A percentile compares a stretch with the other conserved stretches of the same genome.
phyloP scores from a whole-genome alignment of 306 rosid genomes.

The Fragaria vesca region DNA sequence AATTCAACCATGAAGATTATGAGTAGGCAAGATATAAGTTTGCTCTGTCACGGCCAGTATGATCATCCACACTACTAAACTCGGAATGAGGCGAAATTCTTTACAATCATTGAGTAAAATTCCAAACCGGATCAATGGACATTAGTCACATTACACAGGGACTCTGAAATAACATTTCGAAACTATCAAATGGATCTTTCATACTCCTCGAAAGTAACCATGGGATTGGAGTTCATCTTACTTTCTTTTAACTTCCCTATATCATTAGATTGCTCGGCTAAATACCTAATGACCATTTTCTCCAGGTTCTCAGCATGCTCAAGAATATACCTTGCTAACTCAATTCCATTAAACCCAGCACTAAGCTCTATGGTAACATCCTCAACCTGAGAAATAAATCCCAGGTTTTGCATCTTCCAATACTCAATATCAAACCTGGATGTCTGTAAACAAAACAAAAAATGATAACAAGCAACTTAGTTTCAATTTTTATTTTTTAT shows the following conservation, averaged over 20 bases:
- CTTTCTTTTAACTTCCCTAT: background rate
- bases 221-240: background rate
- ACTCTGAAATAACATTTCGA: background rate
- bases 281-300: slow-evolving; percentile 3
- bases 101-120: too few species aligned
- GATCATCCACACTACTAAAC: background rate
- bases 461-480: background rate
- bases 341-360: background rate
- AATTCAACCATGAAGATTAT: background rate
- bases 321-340: background rate
- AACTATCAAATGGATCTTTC: background rate
- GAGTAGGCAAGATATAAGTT: background rate
- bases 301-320: background rate
- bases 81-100: background rate
- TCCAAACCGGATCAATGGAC: background rate
- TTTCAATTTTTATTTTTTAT: background rate
- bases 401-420: background rate
- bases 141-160: background rate
- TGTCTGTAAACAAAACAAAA: background rate
- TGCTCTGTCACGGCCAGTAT: background rate
- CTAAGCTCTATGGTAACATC: background rate
- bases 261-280: background rate
- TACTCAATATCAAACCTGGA: background rate
- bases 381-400: background rate
- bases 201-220: background rate